Evolutionary conservation across 169 alveolate genomes (phyloP).

Genomic region (Plasmodium adleri): DNA sequence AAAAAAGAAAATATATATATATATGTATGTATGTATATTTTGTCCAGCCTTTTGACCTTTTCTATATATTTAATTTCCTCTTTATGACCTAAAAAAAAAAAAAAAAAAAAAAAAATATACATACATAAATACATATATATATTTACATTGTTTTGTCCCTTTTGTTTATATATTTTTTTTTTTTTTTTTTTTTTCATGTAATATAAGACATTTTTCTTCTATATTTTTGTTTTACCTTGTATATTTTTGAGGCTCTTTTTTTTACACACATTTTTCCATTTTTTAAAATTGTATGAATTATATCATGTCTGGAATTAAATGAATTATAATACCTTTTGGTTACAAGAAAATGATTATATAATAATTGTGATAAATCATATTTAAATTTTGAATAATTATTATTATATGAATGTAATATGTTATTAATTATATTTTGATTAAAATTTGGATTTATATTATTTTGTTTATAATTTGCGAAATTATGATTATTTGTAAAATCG

Average conservation of each 20-base stretch:
- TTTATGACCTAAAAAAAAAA: slow-evolving; percentile 28
- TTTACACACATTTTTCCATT: slow-evolving; percentile 33
- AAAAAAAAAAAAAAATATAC: not conserved
- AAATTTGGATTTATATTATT: slow-evolving; percentile 54
- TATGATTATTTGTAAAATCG: too few species aligned
- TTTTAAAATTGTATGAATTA: slow-evolving; percentile 31
- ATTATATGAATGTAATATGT: slow-evolving; percentile 41
- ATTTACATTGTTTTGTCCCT: too few species aligned
- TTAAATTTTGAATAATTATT: slow-evolving; percentile 51
- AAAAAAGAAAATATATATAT: too few species aligned
- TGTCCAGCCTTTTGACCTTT: too few species aligned
- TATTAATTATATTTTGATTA: slow-evolving; percentile 19
- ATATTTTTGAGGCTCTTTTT: slow-evolving; percentile 19
- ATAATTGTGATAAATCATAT: slow-evolving; percentile 39
- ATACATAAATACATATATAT: not conserved
- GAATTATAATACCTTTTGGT: slow-evolving; percentile 15
- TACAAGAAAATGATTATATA: slow-evolving; percentile 19
- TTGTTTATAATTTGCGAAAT: not conserved
- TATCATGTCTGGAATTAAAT: slow-evolving; percentile 3
- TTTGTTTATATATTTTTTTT: not conserved
- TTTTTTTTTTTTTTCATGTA: not conserved
- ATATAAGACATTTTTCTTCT: too few species aligned
- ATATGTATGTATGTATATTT: too few species aligned
- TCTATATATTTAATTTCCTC: slow-evolving; percentile 34
- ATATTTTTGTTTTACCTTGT: slow-evolving; percentile 6